A percentile compares a stretch with the other conserved stretches of the same genome.
Evolutionary conservation across 2,329 filamentous ascomycete species (phyloP).

Genomic region (Talaromyces sp.): DNA sequence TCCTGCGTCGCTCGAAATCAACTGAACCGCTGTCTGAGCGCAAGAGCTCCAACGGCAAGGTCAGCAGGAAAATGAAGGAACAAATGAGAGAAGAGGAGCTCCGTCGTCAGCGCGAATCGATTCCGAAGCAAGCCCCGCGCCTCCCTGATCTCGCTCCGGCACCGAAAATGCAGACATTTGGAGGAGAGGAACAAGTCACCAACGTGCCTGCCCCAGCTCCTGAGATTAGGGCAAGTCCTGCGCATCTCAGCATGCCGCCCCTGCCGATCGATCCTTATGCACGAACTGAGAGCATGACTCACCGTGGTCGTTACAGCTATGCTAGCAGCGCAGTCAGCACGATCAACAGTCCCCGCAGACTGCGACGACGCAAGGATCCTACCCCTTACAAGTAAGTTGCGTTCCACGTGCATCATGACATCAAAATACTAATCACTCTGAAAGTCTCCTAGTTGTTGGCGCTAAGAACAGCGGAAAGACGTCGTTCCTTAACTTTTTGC

Average conservation of each 20-base stretch:
- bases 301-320: slow-evolving; percentile 94
- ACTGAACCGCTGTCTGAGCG: slow-evolving; percentile 58
- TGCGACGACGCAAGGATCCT: slow-evolving; percentile 92
- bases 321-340: slow-evolving; percentile 87
- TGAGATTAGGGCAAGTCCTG: slow-evolving; percentile 54
- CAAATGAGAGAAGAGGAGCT: slow-evolving; percentile 49
- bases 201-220: slow-evolving; percentile 1
- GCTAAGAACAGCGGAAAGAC: slow-evolving; percentile 88
- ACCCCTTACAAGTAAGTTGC: slow-evolving; percentile 90
- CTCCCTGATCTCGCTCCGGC: slow-evolving; percentile 46
- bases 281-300: slow-evolving; percentile 89
- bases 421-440: not conserved
- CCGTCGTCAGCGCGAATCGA: slow-evolving; percentile 54
- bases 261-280: slow-evolving; percentile 64
- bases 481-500: slow-evolving; percentile 93
- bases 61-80: slow-evolving; percentile 38
- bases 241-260: slow-evolving; percentile 41
- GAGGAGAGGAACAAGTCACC: slow-evolving; percentile 61
- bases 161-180: slow-evolving; percentile 54
- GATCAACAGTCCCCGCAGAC: slow-evolving; percentile 85
- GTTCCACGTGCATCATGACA: not conserved
- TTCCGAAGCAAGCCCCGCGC: slow-evolving; percentile 59
- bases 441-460: slow-evolving; percentile 83
- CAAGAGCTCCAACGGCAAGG: slow-evolving; percentile 35
- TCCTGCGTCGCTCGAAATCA: slow-evolving; percentile 66